phyloP scores from a whole-genome alignment of 768 basidiomycete genomes.

The Pleurotus sapidus region DNA sequence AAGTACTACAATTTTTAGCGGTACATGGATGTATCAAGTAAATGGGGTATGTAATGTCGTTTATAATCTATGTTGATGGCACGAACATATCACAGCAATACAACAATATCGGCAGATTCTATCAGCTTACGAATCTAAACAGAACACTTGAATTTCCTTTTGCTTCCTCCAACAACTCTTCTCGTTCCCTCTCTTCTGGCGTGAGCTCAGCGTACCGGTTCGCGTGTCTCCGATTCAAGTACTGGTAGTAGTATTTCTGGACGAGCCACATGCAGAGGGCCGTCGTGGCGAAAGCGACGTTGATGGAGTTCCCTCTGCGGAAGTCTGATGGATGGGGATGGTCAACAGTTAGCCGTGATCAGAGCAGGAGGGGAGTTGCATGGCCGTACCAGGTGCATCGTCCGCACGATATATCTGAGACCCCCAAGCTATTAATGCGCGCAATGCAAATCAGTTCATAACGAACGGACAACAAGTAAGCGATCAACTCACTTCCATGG shows the following conservation, averaged over 20 bases:
- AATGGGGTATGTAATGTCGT: too few species aligned
- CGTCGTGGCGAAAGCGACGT: slow-evolving; percentile 13
- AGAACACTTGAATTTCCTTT: slow-evolving; percentile 5
- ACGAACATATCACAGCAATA: too few species aligned
- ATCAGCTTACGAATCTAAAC: slow-evolving; percentile 2
- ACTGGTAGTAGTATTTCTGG: slow-evolving; percentile 15
- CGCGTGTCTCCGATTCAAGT: slow-evolving; percentile 7
- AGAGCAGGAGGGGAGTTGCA: neutral
- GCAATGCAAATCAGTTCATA: too few species aligned
- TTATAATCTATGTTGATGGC: too few species aligned
- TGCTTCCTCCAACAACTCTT: neutral
- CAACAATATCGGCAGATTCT: neutral
- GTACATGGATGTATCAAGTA: too few species aligned
- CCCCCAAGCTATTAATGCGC: slow-evolving; percentile 5
- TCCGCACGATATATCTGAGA: slow-evolving; percentile 13
- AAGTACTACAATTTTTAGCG: too few species aligned
- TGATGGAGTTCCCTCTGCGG: slow-evolving; percentile 14
- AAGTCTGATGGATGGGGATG: slow-evolving; percentile 6
- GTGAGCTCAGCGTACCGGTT: neutral
- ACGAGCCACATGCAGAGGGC: slow-evolving; percentile 14
- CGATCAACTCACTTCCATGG: slow-evolving; percentile 3
- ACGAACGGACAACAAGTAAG: too few species aligned
- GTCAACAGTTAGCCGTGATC: neutral
- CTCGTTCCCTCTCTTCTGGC: slow-evolving; percentile 1
- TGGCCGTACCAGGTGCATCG: slow-evolving; percentile 7